A percentile compares a stretch with the other conserved stretches of the same genome.
Evolutionary conservation across 202 grass and related monocot genomes (phyloP).

Genomic region (Setaria italica): DNA sequence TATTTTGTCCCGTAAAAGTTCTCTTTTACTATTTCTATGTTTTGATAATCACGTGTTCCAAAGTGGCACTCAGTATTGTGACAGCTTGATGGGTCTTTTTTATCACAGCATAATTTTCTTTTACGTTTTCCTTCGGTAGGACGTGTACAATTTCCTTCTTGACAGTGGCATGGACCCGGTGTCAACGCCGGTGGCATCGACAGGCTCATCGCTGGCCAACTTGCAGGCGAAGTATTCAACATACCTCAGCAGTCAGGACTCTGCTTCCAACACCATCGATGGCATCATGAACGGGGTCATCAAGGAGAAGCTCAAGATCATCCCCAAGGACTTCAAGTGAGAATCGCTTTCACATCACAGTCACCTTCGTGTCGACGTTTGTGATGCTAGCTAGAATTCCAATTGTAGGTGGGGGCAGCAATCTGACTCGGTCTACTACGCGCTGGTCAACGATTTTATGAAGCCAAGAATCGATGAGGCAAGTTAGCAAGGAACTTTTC

Average conservation of each 20-base stretch:
- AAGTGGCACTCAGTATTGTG: not conserved
- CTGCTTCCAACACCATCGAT: slow-evolving; percentile 43
- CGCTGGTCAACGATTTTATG: slow-evolving; percentile 70
- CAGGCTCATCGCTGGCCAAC: not conserved
- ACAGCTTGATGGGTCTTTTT: not conserved
- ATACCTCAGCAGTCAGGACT: slow-evolving; percentile 47
- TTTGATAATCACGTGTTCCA: too few relatives aligned
- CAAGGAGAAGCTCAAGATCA: slow-evolving; percentile 80
- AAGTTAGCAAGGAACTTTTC: not conserved
- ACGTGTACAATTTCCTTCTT: slow-evolving; percentile 82
- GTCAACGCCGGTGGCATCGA: not conserved
- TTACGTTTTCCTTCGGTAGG: slow-evolving; percentile 33
- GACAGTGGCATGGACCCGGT: slow-evolving; percentile 64
- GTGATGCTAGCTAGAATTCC: not conserved
- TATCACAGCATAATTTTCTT: not conserved
- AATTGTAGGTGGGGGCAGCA: slow-evolving; percentile 60
- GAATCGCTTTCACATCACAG: not conserved
- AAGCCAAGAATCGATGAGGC: slow-evolving; percentile 85
- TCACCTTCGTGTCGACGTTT: not conserved
- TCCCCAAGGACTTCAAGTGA: slow-evolving; percentile 64
- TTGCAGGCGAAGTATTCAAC: slow-evolving; percentile 40
- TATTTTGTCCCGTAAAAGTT: too few relatives aligned
- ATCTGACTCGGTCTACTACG: slow-evolving; percentile 47
- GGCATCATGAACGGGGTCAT: slow-evolving; percentile 80
- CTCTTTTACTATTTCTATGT: not conserved